Base-by-base conservation (phyloP, 2,329 filamentous ascomycete genomes). In the Cercospora sp. region DNA sequence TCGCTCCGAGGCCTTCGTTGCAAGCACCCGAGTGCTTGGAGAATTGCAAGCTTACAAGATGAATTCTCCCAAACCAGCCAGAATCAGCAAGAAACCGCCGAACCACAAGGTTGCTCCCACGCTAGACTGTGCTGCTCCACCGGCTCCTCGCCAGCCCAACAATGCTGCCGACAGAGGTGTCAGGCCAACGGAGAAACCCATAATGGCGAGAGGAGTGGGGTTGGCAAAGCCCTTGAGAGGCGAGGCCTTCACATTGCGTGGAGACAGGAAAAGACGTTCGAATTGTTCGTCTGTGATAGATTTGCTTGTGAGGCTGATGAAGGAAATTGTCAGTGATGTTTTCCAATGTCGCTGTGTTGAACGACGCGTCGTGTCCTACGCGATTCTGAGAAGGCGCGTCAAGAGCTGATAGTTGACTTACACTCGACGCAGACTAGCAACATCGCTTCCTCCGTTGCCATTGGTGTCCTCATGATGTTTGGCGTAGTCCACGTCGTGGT, bases 61-160 rank as follows among this genome's bases (percentile, higher is more conserved):
- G 61, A 79, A 79, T 61, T 79, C 77, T 31, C 78, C 74, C 13
- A 79, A 63, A n/a, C 74, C 72, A 18, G 75, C 75, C 51, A 79
- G 48, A n/a, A 76, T 65, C 71, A 79, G 73, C 8, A 79, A 72
- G 16, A 78, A 66, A 51, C 78, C 78, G 53, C 77, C 78, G 58
- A 80, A 67, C 74, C 76, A 76, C 58, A 77, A 68, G 3, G 75
- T 75, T 3, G 75, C 70, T 31, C 67, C 67, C n/a, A 70, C 67
- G n/a, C 66, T 68, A 3, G 58, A 55, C 55, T 65, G 66, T 7
- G 57, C 63, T 18, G 64, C 64, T 10, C 67, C 62, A 23, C 68
- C 65, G 8, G 58, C n/a, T 12, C 63, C 69, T 61, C 67, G 55
- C 67, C 65, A 69, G 28, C 68, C 74, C 57, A 73, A 69, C 9